Conservation (phyloP, 441 rosid genomes). For the Pelargonium citronellum region DNA sequence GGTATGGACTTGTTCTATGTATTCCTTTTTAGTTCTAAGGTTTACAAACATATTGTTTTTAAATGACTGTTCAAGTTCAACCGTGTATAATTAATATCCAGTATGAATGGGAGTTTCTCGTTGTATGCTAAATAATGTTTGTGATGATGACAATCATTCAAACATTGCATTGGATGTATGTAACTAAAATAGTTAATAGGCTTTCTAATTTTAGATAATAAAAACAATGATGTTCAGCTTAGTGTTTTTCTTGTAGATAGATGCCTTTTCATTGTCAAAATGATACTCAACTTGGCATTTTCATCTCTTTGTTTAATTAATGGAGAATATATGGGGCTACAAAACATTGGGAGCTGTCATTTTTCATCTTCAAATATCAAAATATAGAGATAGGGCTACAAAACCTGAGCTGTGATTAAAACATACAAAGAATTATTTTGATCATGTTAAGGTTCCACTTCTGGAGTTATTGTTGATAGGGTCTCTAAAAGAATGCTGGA, state of each 20-base stretch:
- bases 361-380: too few relatives aligned
- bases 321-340: background rate
- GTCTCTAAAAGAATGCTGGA: background rate
- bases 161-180: background rate
- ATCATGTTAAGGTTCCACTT: background rate
- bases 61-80: background rate
- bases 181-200: background rate
- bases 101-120: background rate
- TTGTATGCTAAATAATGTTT: background rate
- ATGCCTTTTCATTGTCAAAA: background rate
- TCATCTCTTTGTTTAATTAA: background rate
- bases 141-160: background rate
- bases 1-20: conserved; percentile 24
- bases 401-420: background rate
- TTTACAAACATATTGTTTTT: background rate
- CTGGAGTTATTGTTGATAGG: background rate
- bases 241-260: background rate
- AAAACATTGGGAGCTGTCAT: too few relatives aligned
- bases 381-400: background rate
- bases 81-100: background rate
- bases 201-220: background rate
- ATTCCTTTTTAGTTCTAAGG: background rate
- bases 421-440: background rate
- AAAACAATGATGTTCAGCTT: background rate
- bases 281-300: background rate